These are phyloP conservation scores for Meredithiella fracta DNA, from an alignment of 2,329 filamentous ascomycete genomes.

Conservation along the genomic window DNA sequence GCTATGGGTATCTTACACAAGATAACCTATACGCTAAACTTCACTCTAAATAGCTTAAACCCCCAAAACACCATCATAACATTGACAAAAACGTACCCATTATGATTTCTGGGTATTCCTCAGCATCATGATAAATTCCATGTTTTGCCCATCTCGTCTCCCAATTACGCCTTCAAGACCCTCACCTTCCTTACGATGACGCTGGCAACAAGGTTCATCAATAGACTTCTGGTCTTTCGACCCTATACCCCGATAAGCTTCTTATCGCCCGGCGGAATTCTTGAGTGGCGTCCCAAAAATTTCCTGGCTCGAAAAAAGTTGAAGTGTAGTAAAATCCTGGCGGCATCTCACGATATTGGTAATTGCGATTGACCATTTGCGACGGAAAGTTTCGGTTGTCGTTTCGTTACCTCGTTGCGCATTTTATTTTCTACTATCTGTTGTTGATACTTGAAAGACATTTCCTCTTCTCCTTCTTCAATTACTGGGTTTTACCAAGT, in stretches of 20 bases:
- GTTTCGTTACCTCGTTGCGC: slow-evolving; percentile 16
- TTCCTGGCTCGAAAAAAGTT: slow-evolving; percentile 13
- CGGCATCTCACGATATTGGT: background rate
- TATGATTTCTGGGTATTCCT: too few species aligned
- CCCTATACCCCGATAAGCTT: slow-evolving; percentile 6
- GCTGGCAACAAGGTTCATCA: background rate
- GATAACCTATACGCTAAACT: too few species aligned
- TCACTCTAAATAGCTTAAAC: too few species aligned
- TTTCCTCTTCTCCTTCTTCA: too few species aligned
- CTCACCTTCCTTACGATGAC: background rate
- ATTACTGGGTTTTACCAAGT: background rate
- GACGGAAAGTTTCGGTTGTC: background rate
- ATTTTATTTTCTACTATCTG: background rate
- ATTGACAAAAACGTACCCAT: too few species aligned
- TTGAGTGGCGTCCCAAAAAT: slow-evolving; percentile 12
- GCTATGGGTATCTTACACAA: too few species aligned
- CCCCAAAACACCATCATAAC: too few species aligned
- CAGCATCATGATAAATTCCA: too few species aligned
- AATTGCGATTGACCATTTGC: background rate
- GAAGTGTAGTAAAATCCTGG: background rate
- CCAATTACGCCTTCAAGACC: background rate
- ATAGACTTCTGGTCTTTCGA: slow-evolving; percentile 8
- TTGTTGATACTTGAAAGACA: background rate
- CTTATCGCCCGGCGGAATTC: slow-evolving; percentile 12
- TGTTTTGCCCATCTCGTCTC: too few species aligned